A percentile compares a stretch with the other conserved stretches of the same genome.
phyloP scores from a whole-genome alignment of 768 basidiomycete genomes.

The Lactifluus piperatus region DNA sequence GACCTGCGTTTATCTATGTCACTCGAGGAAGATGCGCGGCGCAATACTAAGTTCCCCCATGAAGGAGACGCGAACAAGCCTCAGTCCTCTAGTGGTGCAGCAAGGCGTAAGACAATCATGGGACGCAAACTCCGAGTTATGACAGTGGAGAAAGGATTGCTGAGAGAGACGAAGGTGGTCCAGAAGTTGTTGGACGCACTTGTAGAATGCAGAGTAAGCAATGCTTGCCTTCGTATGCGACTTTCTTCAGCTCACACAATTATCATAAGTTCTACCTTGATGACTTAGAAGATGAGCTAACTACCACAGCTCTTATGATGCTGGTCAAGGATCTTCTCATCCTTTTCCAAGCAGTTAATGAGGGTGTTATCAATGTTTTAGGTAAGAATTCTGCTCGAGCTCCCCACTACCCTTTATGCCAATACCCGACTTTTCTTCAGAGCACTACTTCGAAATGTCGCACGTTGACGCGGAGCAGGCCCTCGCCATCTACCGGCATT shows the following conservation, averaged over 20 bases:
- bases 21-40: constrained; percentile 45
- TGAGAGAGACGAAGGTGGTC: constrained; percentile 86
- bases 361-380: constrained; percentile 79
- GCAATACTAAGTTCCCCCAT: constrained; percentile 3
- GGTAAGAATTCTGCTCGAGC: constrained; percentile 39
- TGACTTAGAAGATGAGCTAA: constrained; percentile 86
- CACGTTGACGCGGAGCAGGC: constrained; percentile 84
- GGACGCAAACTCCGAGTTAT: constrained; percentile 82
- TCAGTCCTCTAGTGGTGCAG: neutral
- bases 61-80: constrained; percentile 8
- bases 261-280: constrained; percentile 79
- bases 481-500: constrained; percentile 81
- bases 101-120: constrained; percentile 66
- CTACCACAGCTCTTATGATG: constrained; percentile 82
- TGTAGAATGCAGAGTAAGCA: constrained; percentile 75
- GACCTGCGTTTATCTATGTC: constrained; percentile 62
- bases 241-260: neutral
- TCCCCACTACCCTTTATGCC: constrained; percentile 23
- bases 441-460: constrained; percentile 98
- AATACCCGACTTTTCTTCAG: constrained; percentile 29
- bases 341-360: constrained; percentile 93
- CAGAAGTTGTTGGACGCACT: constrained; percentile 85
- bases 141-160: constrained; percentile 91
- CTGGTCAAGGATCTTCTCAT: constrained; percentile 94
- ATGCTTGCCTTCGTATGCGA: neutral